A percentile compares a stretch with the other conserved stretches of the same genome.
phyloP scores from a whole-genome alignment of 2,329 filamentous ascomycete species.

The Bimuria novae-zelandiae region DNA sequence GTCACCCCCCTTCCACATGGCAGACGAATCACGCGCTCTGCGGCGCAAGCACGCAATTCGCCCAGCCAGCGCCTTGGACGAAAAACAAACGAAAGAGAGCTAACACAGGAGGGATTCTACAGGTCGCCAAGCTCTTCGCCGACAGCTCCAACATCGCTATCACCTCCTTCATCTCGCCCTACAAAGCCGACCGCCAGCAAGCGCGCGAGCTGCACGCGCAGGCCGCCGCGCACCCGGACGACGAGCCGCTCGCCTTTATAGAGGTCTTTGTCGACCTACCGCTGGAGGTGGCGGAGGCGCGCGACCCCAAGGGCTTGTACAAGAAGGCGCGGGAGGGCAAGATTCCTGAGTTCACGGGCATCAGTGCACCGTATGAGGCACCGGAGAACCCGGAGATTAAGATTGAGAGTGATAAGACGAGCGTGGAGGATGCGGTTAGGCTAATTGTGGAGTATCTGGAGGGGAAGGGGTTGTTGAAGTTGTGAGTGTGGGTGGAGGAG shows the following conservation, averaged over 20 bases:
- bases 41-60: conserved; percentile 22
- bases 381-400: conserved; percentile 85
- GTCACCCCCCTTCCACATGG: conserved; percentile 1
- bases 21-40: conserved; percentile 8
- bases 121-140: conserved; percentile 94
- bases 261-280: conserved; percentile 94
- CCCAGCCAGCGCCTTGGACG: conserved; percentile 9
- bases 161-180: conserved; percentile 96
- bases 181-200: conserved; percentile 80
- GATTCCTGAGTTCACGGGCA: conserved; percentile 97
- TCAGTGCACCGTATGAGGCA: conserved; percentile 92
- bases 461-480: conserved; percentile 65
- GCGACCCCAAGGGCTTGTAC: conserved; percentile 96
- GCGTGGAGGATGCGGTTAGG: conserved; percentile 84
- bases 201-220: conserved; percentile 80
- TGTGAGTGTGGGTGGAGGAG: no score
- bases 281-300: conserved; percentile 87
- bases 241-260: conserved; percentile 78
- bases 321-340: conserved; percentile 93
- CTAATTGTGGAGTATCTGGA: conserved; percentile 82
- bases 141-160: conserved; percentile 86
- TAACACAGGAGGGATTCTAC: conserved; percentile 1
- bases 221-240: conserved; percentile 53
- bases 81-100: conserved; percentile 1
- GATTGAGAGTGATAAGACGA: conserved; percentile 79